Base-by-base conservation (phyloP, 1,139 yeast species). In the Candida glucosophila region DNA sequence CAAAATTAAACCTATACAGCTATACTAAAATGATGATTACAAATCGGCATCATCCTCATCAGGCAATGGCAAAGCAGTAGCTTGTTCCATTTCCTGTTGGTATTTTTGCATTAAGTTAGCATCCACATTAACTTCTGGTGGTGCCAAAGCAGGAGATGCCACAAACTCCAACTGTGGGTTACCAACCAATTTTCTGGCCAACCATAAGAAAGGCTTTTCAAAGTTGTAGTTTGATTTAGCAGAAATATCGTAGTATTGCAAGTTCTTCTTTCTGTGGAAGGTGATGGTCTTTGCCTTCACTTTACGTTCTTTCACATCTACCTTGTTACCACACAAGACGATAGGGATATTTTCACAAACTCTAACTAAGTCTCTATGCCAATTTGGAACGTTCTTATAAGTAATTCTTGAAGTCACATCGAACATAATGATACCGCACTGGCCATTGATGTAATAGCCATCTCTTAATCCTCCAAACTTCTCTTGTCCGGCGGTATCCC, bases 401-500 rank as follows among this genome's bases (percentile, higher is more conserved):
- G 98, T 92, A 68, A 92, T 90, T 75, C 98, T 86, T 29, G 97
- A 86, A 37, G 99, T 92, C 39, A 92, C 98, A 66, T 92, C 99
- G 58, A 92, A 92, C 99, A 92, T 92, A 63, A 92, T 92, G 68
- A 92, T 90, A 69, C 97, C 99, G 75, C 98, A 92, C 69, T 92
- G 96, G 55, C 98, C 99, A 60, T 90, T 88, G 60, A 92, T 90
- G 68, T 92, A 90, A 73, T 92, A 90, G 56, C 98, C 99, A 55
- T 90, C 98, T 75, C 98, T 88, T 55, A 92, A 74, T 50, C 99
- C 98, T 62, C 99, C 99, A 49, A 92, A 90, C 69, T 92, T 92
- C 70, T 92, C 99, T 72, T 92, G 99, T 40, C 98, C 99, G 33
- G 99, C 99, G 36, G 98, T 92, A 64, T 92, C 99, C 99, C 99